Base-by-base conservation (phyloP, 495 filamentous ascomycete species). In the Penicillium angulare region DNA sequence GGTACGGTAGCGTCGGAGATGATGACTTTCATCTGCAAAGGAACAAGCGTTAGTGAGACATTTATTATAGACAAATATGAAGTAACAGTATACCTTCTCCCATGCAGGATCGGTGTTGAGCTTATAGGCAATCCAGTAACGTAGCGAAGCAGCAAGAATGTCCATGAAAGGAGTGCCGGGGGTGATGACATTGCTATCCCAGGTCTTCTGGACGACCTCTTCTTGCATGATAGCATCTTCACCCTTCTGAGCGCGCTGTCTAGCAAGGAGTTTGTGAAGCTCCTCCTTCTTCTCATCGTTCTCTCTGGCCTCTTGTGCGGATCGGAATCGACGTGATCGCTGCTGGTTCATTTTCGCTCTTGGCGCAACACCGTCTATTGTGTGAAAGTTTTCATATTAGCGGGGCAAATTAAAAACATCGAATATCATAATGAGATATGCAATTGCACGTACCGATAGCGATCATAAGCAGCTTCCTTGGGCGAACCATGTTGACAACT, bases 111-210 rank as follows among this genome's bases (percentile, higher is more conserved):
- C 93, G 27, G 89, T 95, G 67, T 95, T 96, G 43, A 96, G 84
- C 73, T 99, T 99, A 67, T 96, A 97, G 2, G 90, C 81, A 66
- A 86, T 87, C 92, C 93, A 99, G 66, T 96, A 99, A 55, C 90
- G 83, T 59, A 99, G 73, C 59, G 89, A 91, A n/a, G 81, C 75
- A 29, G 95, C 91, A 24, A 99, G 83, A 52, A 92, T 90, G 63
- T 96, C 88, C 95, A 99, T 99, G 76, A 99, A 99, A 0, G 93
- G 93, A 2, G 93, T 99, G 56, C 93, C 93, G 8, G 93, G 93
- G 4, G 95, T 99, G 60, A 99, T 99, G 43, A 91, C 87, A 63
- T 99, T 99, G 62, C 89, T 75, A 66, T 99, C 93, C 83, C 95
- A 99, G 2, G 91, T 92, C 72, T 96, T 96, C 67, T 97, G 87